These are phyloP conservation scores for Hippophae tibetana DNA, from an alignment of 306 rosid species.

Conservation along the genomic window DNA sequence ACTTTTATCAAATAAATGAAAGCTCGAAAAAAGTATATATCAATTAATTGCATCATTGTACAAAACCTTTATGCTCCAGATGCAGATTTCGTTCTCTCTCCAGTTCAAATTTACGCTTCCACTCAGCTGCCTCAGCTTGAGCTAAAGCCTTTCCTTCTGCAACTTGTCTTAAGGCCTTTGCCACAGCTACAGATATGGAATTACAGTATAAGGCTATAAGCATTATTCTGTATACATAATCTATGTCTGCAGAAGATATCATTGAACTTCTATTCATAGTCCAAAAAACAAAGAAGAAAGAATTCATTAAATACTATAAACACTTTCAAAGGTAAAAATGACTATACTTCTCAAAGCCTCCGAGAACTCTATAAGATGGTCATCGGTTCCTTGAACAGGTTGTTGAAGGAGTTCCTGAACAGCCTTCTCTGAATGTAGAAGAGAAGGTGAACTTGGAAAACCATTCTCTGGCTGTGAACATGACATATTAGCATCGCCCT, in stretches of 20 bases:
- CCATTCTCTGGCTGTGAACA: conserved; percentile 58
- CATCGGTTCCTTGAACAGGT: conserved; percentile 61
- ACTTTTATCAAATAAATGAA: conserved; percentile 1
- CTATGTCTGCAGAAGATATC: background rate
- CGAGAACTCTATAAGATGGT: conserved; percentile 91
- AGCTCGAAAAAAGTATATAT: conserved; percentile 1
- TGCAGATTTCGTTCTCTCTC: conserved; percentile 63
- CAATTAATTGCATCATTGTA: conserved; percentile 7
- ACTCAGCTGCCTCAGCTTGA: conserved; percentile 93
- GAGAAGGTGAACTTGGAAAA: conserved; percentile 47
- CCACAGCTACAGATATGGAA: conserved; percentile 64
- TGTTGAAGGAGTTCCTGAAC: conserved; percentile 71
- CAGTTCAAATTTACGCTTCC: conserved; percentile 89
- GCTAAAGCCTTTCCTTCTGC: conserved; percentile 95
- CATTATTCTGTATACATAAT: conserved; percentile 22
- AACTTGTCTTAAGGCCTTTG: conserved; percentile 76
- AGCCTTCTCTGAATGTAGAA: conserved; percentile 58
- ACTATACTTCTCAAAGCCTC: conserved; percentile 86
- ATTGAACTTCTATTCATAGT: too few species aligned
- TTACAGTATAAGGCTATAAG: conserved; percentile 37
- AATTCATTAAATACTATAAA: conserved; percentile 10
- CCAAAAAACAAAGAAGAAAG: background rate
- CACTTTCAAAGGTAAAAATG: conserved; percentile 15
- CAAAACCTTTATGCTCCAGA: conserved; percentile 54
- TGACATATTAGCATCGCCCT: conserved; percentile 52